A percentile compares a stretch with the other conserved stretches of the same genome.
phyloP scores from a whole-genome alignment of 805 yeast species.

The Saturnispora zaruensis region DNA sequence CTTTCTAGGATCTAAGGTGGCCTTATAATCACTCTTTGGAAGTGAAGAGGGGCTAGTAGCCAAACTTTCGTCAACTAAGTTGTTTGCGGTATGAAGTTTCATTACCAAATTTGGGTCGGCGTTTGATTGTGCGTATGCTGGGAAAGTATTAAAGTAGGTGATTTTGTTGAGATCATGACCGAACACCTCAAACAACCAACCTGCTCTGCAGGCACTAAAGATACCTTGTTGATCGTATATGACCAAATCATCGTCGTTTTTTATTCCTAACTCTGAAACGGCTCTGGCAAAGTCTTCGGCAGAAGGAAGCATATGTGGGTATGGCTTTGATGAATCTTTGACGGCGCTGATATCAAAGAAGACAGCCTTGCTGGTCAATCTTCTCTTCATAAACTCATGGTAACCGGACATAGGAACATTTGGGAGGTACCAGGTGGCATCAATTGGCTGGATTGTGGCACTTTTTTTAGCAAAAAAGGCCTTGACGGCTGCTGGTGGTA shows the following conservation, averaged over 20 bases:
- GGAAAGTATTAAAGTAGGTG: slow-evolving; percentile 61
- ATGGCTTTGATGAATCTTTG: slow-evolving; percentile 49
- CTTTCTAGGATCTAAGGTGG: slow-evolving; percentile 35
- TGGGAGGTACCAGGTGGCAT: slow-evolving; percentile 92
- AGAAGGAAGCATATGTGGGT: slow-evolving; percentile 88
- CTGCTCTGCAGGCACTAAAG: slow-evolving; percentile 84
- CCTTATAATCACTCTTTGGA: slow-evolving; percentile 27
- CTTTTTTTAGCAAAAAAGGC: slow-evolving; percentile 12
- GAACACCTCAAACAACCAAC: slow-evolving; percentile 79
- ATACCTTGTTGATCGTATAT: slow-evolving; percentile 81
- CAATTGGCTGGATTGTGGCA: slow-evolving; percentile 47
- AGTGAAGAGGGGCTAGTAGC: slow-evolving; percentile 20
- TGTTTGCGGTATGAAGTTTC: slow-evolving; percentile 17
- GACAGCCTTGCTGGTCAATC: slow-evolving; percentile 54
- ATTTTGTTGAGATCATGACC: slow-evolving; percentile 56
- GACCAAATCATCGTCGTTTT: slow-evolving; percentile 50
- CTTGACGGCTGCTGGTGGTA: slow-evolving; percentile 21
- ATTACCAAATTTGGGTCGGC: slow-evolving; percentile 21
- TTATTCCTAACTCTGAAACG: slow-evolving; percentile 48
- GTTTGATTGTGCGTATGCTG: slow-evolving; percentile 22
- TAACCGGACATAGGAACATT: slow-evolving; percentile 51
- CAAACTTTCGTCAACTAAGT: slow-evolving; percentile 17
- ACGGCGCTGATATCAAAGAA: slow-evolving; percentile 73
- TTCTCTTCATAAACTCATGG: slow-evolving; percentile 46
- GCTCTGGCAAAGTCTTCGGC: slow-evolving; percentile 44